Evolutionary conservation across 2,329 filamentous ascomycete genomes (phyloP), one percentile per base, ranked within the genome.

Genomic region (Colletotrichum tropicale): DNA sequence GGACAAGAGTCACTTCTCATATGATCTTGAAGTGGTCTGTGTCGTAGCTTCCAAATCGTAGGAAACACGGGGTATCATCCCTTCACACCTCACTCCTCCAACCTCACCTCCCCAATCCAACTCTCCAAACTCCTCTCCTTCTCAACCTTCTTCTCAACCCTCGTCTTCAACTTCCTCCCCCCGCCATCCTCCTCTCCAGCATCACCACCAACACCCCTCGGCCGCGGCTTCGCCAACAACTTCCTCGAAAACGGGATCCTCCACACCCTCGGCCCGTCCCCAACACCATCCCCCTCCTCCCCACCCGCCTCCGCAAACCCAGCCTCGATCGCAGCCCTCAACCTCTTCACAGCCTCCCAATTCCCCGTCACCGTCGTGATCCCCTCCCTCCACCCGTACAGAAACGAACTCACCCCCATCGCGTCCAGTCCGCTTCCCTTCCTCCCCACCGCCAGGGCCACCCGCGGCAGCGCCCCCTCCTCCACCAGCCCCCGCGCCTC

Each of bases 331-430:
- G 73, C 75, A 6, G 65, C 76, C 75, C 52, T 43, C n/a, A 78
- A 38, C 58, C 75, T 28, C 69, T 78, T 78, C 21, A 76, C 77
- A 15, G 77, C 81, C 78, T 87, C 85, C 78, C 85, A 85, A 69
- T 86, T 87, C 7, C 84, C 86, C 8, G 85, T 87, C 3, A 87
- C 61, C 2, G 85, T 86, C 24, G 80, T 80, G 4, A 83, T 56
- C 10, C 80, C 80, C 15, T 77, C 79, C 18, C 79, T 81, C 85
- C 85, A 87, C 6, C 85, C 85, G 30, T 86, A 83, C 79, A 86
- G 81, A 76, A 85, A 85, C 28, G 85, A 84, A 38, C 83, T 84
- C 21, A 85, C 79, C 78, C 85, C 85, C 58, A 84, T 81, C 74
- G 81, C 82, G 74, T 82, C 83, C 70, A 86, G 83, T 3, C 78